Evolutionary conservation across 2,329 filamentous ascomycete genomes (phyloP).

Genomic region (Hawksworthiomyces lignivorus): DNA sequence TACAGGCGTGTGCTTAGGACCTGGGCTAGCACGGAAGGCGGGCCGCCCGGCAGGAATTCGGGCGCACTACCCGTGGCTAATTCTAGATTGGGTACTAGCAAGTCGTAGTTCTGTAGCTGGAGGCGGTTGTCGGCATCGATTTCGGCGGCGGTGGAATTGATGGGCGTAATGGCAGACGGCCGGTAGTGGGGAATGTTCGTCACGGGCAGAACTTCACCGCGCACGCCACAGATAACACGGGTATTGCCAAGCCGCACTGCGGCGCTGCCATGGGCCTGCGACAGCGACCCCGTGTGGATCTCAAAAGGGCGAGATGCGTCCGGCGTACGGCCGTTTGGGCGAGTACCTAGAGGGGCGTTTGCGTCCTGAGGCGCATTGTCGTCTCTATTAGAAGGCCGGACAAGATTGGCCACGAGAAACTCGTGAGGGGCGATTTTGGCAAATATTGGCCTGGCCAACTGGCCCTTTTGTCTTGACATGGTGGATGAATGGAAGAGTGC

Average conservation of each 20-base stretch:
- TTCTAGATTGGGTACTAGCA: constrained; percentile 91
- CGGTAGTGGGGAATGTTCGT: constrained; percentile 65
- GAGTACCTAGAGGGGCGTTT: constrained; percentile 37
- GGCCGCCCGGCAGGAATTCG: constrained; percentile 73
- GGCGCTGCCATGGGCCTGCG: constrained; percentile 83
- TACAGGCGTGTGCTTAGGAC: constrained; percentile 74
- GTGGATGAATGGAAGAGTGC: neutral
- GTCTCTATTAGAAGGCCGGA: constrained; percentile 34
- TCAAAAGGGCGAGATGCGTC: constrained; percentile 63
- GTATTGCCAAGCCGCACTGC: constrained; percentile 85
- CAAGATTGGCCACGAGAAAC: constrained; percentile 83
- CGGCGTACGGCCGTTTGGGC: constrained; percentile 74
- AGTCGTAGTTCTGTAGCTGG: constrained; percentile 55
- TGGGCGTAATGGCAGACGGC: constrained; percentile 20
- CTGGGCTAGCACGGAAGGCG: constrained; percentile 74
- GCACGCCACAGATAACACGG: constrained; percentile 87
- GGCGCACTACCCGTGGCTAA: constrained; percentile 85
- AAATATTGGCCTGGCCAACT: constrained; percentile 58
- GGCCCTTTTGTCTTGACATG: constrained; percentile 13
- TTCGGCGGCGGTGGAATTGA: neutral
- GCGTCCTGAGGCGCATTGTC: constrained; percentile 28
- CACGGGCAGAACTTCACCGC: constrained; percentile 74
- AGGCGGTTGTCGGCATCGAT: constrained; percentile 20
- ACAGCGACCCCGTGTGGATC: constrained; percentile 75
- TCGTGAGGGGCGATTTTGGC: constrained; percentile 83